Base-by-base conservation (phyloP, 2,329 filamentous ascomycete genomes). In the Xylaria sp. region DNA sequence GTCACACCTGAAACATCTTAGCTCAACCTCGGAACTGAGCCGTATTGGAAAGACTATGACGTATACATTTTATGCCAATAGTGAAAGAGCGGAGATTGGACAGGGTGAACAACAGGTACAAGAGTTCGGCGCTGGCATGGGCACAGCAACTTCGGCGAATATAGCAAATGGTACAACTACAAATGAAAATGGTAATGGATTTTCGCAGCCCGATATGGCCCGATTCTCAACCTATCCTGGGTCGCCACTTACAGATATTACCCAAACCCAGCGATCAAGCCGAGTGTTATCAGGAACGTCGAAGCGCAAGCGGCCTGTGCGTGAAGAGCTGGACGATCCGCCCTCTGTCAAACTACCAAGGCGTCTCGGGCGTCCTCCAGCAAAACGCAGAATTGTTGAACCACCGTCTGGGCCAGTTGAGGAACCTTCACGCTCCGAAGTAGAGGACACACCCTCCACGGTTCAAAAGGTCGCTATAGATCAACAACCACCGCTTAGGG, bases 41-140 rank as follows among this genome's bases (percentile, higher is more conserved):
- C 80, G 82, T 7, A 67, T 77, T 2, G 81, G 81, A 9, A 83
- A 81, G 69, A 82, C 80, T 32, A 80, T 79, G 61, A 80, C 80
- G 9, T 84, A 83, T 68, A 79, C 81, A 54, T 84, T 82, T 64
- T 79, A 77, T 47, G 72, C 76, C 6, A 67, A 70, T 50, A 67
- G 56, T 17, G 74, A 74, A 50, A 59, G 67, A 1, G 12, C 54
- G 4, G 53, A 61, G 17, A 36, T n/a, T 17, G 19, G 17, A 11
- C 19, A 19, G 2, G 36, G 39, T 30, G 57, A 61, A n/a, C 61
- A 65, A 27, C 69, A 67, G 14, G 17, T 27, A 9, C 69, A 67
- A 48, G 14, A 24, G 21, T 12, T 19, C 12, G 27, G 32, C 6
- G 27, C 17, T 19, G 64, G 65, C 8, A 19, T 17, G 12, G 58